A percentile compares a stretch with the other conserved stretches of the same genome.
These are phyloP conservation scores for Chondrus crispus DNA, from an alignment of 23 red algal species.

Conservation along the genomic window DNA sequence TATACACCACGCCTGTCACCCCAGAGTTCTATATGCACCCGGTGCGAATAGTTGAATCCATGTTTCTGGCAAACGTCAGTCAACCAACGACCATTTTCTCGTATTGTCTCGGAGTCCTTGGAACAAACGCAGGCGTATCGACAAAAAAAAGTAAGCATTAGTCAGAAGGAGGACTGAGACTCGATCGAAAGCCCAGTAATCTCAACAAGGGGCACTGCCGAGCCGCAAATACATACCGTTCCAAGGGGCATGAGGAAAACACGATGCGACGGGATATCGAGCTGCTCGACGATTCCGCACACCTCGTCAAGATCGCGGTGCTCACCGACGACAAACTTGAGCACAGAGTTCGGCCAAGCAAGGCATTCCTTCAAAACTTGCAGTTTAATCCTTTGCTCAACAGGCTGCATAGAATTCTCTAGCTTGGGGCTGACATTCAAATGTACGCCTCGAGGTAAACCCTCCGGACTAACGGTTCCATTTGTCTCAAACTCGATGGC, in stretches of 20 bases:
- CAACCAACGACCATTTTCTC: conserved; percentile 73
- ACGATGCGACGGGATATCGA: conserved; percentile 35
- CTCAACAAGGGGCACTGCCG: neutral
- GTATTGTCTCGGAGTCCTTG: conserved; percentile 58
- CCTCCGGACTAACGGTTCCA: conserved; percentile 80
- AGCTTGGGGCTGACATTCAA: conserved; percentile 97
- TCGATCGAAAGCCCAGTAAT: neutral
- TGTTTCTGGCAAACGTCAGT: conserved; percentile 56
- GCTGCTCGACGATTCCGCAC: conserved; percentile 27
- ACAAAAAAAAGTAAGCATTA: neutral
- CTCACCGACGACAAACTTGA: conserved; percentile 88
- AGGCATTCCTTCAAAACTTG: conserved; percentile 76
- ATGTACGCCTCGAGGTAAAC: conserved; percentile 58
- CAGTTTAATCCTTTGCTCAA: conserved; percentile 43
- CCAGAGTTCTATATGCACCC: conserved; percentile 94
- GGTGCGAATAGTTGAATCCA: conserved; percentile 90
- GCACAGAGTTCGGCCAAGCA: conserved; percentile 36
- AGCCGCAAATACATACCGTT: conserved; percentile 72
- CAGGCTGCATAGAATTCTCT: conserved; percentile 62
- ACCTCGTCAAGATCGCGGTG: conserved; percentile 79
- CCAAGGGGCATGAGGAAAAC: conserved; percentile 96
- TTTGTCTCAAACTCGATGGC: conserved; percentile 96
- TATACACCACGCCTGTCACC: conserved; percentile 87
- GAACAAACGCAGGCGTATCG: neutral
- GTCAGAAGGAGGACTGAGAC: neutral